Base-by-base conservation (phyloP, 139 green algal species). In the Eudorina sp. region DNA sequence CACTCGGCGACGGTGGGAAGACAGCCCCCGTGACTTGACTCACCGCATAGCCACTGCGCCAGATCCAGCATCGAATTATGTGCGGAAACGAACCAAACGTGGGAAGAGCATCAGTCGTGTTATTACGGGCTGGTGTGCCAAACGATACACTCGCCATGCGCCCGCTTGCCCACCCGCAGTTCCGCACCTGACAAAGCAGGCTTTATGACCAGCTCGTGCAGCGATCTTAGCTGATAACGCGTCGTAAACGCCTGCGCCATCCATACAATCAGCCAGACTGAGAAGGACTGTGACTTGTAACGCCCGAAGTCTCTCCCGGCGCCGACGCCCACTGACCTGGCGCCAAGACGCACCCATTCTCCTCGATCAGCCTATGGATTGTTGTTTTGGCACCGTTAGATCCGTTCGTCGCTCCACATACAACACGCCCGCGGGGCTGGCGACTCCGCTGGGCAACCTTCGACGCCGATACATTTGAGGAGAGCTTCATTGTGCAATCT, bases 361-460 rank as follows among this genome's bases (percentile, higher is more conserved):
- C 72, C 29, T 95, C 69, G n/a, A 97, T 92, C 16, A 97, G 81
- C 36, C 86, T 88, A 83, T 97, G 94, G 21, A 97, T 90, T 1
- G 92, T 96, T 0, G 93, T 96, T 3, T 29, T 13, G 13, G 36
- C 36, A n/a, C 80, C 80, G 25, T 86, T 62, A n/a, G 53, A 66
- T 40, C 80, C 80, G 38, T 85, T 84, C 21, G 77, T 13, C 23
- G 77, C 77, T 19, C 3, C 70, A 36, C 70, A 79, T 36, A 53
- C 34, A 18, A 79, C 70, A 5, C 40, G 27, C 55, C 38, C 40
- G 13, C 70, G 70, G 14, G 31, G 41, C 14, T 40, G 31, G 18
- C 62, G 62, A 72, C 62, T 38, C 27, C 62, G 27, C 16, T 40
- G 23, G 38, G 62, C 27, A 40, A 34, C 62, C 23, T 29, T 31